A percentile compares a stretch with the other conserved stretches of the same genome.
phyloP scores from a whole-genome alignment of 805 yeast species.

The Candida methanosorbosa region DNA sequence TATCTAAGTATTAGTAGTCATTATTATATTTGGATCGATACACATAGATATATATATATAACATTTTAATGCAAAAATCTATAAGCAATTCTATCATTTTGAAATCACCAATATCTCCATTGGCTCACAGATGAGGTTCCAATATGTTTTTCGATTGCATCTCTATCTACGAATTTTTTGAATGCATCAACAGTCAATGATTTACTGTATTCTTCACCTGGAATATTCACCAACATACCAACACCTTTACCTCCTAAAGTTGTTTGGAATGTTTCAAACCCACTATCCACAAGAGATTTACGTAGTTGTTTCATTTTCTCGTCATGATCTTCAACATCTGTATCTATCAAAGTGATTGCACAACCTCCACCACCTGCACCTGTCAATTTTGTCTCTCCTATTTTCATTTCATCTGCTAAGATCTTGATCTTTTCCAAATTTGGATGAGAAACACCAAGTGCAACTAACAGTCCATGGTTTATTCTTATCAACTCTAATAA shows the following conservation, averaged over 20 bases:
- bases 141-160: slow-evolving; percentile 37
- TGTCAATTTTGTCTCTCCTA: slow-evolving; percentile 89
- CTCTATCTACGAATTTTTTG: slow-evolving; percentile 28
- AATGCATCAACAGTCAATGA: slow-evolving; percentile 28
- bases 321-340: slow-evolving; percentile 27
- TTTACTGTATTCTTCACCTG: not conserved
- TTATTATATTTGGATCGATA: too few relatives aligned
- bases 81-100: not conserved
- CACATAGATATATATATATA: too few relatives aligned
- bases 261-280: slow-evolving; percentile 72
- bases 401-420: slow-evolving; percentile 47
- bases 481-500: slow-evolving; percentile 61
- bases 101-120: slow-evolving; percentile 56
- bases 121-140: slow-evolving; percentile 32
- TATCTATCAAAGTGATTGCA: slow-evolving; percentile 75
- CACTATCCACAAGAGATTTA: slow-evolving; percentile 30
- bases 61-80: not conserved
- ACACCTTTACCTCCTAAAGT: slow-evolving; percentile 87
- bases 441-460: slow-evolving; percentile 91
- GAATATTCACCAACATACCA: slow-evolving; percentile 41
- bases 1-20: slow-evolving; percentile 52
- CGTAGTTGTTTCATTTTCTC: slow-evolving; percentile 26
- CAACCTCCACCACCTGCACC: slow-evolving; percentile 99
- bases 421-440: slow-evolving; percentile 68
- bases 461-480: slow-evolving; percentile 80